These are phyloP conservation scores for Backusella circina DNA, from an alignment of 192 early-diverging fungal species.

Conservation along the genomic window DNA sequence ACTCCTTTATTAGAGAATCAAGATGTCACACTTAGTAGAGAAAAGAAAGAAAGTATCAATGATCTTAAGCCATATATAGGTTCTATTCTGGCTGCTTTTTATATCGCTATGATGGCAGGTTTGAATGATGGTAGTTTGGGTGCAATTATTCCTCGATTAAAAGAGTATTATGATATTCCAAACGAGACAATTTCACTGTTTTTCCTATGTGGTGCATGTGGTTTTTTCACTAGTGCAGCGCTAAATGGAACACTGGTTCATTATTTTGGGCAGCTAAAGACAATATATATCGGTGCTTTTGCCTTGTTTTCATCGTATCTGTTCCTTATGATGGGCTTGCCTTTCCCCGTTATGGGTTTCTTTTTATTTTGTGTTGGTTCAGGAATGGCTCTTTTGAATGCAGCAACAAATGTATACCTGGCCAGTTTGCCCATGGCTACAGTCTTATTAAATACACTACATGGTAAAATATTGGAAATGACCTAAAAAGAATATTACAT, in stretches of 20 bases:
- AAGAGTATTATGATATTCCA: slow-evolving; percentile 24
- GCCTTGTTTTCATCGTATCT: slow-evolving; percentile 8
- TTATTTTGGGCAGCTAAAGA: slow-evolving; percentile 6
- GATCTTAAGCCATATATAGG: not conserved
- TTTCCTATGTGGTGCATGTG: slow-evolving; percentile 18
- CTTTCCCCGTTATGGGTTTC: slow-evolving; percentile 9
- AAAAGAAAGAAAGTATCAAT: slow-evolving; percentile 1
- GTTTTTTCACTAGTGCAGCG: slow-evolving; percentile 21
- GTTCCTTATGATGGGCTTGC: slow-evolving; percentile 16
- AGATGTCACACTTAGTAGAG: not conserved
- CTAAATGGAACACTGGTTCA: slow-evolving; percentile 24
- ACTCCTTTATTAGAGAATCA: not conserved
- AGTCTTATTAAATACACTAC: slow-evolving; percentile 19
- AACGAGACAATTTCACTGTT: slow-evolving; percentile 23
- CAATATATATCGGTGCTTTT: slow-evolving; percentile 10
- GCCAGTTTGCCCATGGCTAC: slow-evolving; percentile 23
- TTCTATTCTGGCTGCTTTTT: not conserved
- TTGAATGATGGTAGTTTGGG: slow-evolving; percentile 32
- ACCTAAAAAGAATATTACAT: not conserved
- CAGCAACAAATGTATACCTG: slow-evolving; percentile 24
- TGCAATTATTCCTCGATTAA: slow-evolving; percentile 27
- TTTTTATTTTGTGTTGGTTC: slow-evolving; percentile 20
- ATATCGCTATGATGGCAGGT: slow-evolving; percentile 15
- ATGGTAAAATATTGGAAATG: slow-evolving; percentile 18
- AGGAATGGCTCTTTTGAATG: slow-evolving; percentile 24